Evolutionary conservation across 805 yeast species (phyloP).

Genomic region (Suhomyces canberraensis): DNA sequence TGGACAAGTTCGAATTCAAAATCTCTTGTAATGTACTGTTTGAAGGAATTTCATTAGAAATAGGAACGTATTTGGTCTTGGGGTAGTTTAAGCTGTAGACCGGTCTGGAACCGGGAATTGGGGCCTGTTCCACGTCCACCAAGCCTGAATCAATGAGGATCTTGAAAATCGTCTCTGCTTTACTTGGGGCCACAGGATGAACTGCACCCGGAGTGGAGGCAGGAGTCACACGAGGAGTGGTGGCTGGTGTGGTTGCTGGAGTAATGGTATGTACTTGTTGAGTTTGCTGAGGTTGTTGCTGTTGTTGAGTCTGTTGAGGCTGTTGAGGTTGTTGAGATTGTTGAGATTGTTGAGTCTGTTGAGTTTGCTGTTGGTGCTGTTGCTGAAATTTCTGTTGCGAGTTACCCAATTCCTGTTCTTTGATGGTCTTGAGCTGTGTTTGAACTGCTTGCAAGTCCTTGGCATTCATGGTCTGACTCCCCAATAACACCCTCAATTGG

Average conservation of each 20-base stretch:
- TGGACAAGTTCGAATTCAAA: conserved; percentile 15
- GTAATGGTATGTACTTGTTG: too few relatives aligned
- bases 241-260: conserved; percentile 7
- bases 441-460: conserved; percentile 38
- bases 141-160: conserved; percentile 36
- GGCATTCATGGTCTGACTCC: conserved; percentile 31
- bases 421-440: conserved; percentile 34
- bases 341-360: too few relatives aligned
- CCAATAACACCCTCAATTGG: conserved; percentile 41
- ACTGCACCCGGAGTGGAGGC: conserved; percentile 1
- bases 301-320: conserved; percentile 14
- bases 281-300: conserved; percentile 6
- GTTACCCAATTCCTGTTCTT: conserved; percentile 24
- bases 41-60: conserved; percentile 14
- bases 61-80: conserved; percentile 24
- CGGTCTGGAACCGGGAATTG: conserved; percentile 37
- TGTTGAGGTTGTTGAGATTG: too few relatives aligned
- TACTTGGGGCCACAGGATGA: conserved; percentile 1
- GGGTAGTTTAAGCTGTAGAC: conserved; percentile 31
- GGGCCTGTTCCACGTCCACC: conserved; percentile 38
- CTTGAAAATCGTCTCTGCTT: conserved; percentile 31
- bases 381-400: conserved; percentile 12
- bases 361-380: conserved; percentile 12
- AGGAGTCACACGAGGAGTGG: conserved; percentile 4
- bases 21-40: conserved; percentile 22